Conservation (phyloP, 2,329 filamentous ascomycete species). For the Pyrenophora graminea region DNA sequence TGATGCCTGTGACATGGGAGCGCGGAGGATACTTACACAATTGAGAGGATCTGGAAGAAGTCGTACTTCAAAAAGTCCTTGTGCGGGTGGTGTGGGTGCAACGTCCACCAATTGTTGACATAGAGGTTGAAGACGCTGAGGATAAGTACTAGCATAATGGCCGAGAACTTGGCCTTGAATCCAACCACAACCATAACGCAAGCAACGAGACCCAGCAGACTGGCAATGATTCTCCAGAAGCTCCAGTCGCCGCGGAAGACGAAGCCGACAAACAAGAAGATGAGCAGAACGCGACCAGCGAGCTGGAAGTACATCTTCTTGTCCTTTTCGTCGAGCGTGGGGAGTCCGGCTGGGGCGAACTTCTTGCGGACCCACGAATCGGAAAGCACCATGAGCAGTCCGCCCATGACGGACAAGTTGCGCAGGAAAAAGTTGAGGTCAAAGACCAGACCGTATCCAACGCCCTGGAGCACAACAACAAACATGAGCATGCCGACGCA, state of each 20-base stretch:
- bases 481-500: conserved; percentile 87
- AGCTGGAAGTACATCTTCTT: conserved; percentile 99
- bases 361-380: conserved; percentile 98
- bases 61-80: conserved; percentile 99
- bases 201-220: conserved; percentile 81
- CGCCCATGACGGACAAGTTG: conserved; percentile 96
- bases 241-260: conserved; percentile 95
- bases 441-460: conserved; percentile 97
- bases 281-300: conserved; percentile 89
- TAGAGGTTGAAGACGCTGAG: conserved; percentile 95
- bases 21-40: conserved; percentile 67
- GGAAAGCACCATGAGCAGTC: conserved; percentile 95
- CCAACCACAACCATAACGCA: conserved; percentile 99
- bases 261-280: conserved; percentile 97
- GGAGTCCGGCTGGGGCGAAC: conserved; percentile 93
- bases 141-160: conserved; percentile 91
- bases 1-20: not conserved
- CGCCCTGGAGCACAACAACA: conserved; percentile 89
- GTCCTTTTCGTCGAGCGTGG: conserved; percentile 96
- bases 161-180: conserved; percentile 99
- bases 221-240: conserved; percentile 83
- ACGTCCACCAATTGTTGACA: conserved; percentile 99
- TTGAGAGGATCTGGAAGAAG: conserved; percentile 99
- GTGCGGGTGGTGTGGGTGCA: conserved; percentile 96
- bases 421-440: conserved; percentile 99